Evolutionary conservation across 805 yeast genomes (phyloP).

Genomic region (Komagataella phaffii): DNA sequence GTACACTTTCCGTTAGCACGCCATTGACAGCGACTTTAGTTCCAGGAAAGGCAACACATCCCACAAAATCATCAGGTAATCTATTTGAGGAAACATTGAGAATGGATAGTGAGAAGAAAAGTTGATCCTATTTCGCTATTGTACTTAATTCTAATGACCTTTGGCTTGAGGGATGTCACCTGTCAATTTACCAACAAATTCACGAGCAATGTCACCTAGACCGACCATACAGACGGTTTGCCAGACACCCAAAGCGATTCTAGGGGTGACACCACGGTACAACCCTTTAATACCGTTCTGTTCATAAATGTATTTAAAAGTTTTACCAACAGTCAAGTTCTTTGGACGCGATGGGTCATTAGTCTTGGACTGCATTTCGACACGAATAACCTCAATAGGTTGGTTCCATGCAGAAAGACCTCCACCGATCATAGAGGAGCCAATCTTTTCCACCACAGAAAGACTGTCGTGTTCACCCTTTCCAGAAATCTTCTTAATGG

Average conservation of each 20-base stretch:
- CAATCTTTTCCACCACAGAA: slow-evolving; percentile 66
- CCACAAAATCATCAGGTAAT: background rate
- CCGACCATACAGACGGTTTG: slow-evolving; percentile 99
- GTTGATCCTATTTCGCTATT: background rate
- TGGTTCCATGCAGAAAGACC: slow-evolving; percentile 98
- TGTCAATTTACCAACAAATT: slow-evolving; percentile 46
- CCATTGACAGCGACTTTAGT: slow-evolving; percentile 3
- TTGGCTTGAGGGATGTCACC: slow-evolving; percentile 39
- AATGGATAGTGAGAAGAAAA: background rate
- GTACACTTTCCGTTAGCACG: background rate
- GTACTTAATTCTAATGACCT: slow-evolving; percentile 14
- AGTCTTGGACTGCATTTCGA: slow-evolving; percentile 96
- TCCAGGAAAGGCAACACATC: slow-evolving; percentile 15
- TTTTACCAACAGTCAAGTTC: slow-evolving; percentile 64
- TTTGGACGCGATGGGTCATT: slow-evolving; percentile 91
- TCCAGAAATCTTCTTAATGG: slow-evolving; percentile 49
- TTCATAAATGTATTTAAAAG: slow-evolving; percentile 72
- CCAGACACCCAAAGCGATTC: slow-evolving; percentile 95
- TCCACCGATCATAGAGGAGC: slow-evolving; percentile 87
- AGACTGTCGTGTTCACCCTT: slow-evolving; percentile 52
- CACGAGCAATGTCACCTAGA: slow-evolving; percentile 86
- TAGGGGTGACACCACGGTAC: slow-evolving; percentile 93
- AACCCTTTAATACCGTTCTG: slow-evolving; percentile 82
- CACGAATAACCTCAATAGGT: slow-evolving; percentile 95
- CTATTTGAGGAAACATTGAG: background rate